phyloP scores from a whole-genome alignment of 345 rosid species.

The Trapa incisa region DNA sequence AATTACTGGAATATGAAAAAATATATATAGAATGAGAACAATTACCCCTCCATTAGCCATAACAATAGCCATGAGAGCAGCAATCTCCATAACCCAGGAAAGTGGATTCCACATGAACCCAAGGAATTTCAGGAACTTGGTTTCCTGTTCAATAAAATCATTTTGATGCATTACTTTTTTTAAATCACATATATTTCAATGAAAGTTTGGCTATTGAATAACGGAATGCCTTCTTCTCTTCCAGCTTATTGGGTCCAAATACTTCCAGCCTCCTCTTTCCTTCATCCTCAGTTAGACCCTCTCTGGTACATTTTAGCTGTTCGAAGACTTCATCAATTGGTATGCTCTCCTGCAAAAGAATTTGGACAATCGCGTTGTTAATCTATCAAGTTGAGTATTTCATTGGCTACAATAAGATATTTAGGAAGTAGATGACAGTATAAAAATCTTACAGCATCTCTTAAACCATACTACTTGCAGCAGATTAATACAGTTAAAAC shows the following conservation, averaged over 20 bases:
- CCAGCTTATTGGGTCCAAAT: conserved; percentile 89
- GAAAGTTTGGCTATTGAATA: background rate
- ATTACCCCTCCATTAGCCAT: conserved; percentile 74
- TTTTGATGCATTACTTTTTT: background rate
- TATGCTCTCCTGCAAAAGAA: conserved; percentile 45
- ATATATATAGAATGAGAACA: background rate
- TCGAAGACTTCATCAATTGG: conserved; percentile 84
- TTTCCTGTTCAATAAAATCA: conserved; percentile 37
- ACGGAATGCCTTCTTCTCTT: conserved; percentile 48
- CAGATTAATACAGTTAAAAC: too few species aligned
- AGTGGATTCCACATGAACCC: conserved; percentile 98
- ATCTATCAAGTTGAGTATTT: too few species aligned
- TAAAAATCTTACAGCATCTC: background rate
- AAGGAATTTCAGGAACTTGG: conserved; percentile 56
- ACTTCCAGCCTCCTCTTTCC: conserved; percentile 61
- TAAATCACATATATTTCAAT: background rate
- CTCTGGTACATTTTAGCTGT: conserved; percentile 63
- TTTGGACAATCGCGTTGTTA: too few species aligned
- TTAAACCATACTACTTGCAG: too few species aligned
- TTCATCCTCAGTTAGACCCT: conserved; percentile 64
- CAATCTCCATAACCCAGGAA: conserved; percentile 88
- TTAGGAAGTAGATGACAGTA: background rate
- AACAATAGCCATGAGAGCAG: conserved; percentile 75
- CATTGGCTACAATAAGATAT: too few species aligned
- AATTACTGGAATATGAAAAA: background rate